Evolutionary conservation across 345 rosid genomes (phyloP).

Genomic region (Ceriops tagal): DNA sequence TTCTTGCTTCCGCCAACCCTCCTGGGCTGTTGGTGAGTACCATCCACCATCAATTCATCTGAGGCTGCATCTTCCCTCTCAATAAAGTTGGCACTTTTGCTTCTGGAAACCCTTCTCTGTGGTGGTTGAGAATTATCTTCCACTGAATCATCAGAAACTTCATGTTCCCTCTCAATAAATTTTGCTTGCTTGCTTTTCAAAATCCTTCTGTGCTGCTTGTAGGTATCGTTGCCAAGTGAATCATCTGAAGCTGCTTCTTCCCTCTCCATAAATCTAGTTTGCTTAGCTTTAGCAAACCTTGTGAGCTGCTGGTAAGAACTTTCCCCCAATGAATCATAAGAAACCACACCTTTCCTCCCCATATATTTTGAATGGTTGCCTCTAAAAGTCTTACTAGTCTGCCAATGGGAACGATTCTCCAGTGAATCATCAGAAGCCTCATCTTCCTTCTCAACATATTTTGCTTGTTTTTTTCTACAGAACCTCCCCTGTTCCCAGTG

Average conservation of each 20-base stretch:
- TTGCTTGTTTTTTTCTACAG: constrained; percentile 26
- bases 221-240: constrained; percentile 19
- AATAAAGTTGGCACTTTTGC: constrained; percentile 17
- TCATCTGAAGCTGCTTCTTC: constrained; percentile 32
- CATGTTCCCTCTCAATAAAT: constrained; percentile 16
- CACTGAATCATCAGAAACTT: constrained; percentile 9
- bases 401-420: constrained; percentile 21
- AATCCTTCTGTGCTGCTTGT: constrained; percentile 16
- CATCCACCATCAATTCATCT: constrained; percentile 25
- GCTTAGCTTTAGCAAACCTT: constrained; percentile 27
- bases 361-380: constrained; percentile 25
- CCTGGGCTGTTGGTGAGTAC: constrained; percentile 16
- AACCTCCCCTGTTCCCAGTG: constrained; percentile 28
- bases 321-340: constrained; percentile 28
- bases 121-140: constrained; percentile 9
- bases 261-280: constrained; percentile 19
- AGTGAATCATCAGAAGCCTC: constrained; percentile 41
- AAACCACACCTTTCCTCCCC: constrained; percentile 21
- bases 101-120: constrained; percentile 24
- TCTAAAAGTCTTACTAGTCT: constrained; percentile 20
- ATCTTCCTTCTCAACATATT: constrained; percentile 29
- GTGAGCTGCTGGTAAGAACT: constrained; percentile 18
- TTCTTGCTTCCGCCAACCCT: constrained; percentile 36
- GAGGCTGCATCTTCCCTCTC: constrained; percentile 28
- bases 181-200: constrained; percentile 12